Evolutionary conservation across 2,329 filamentous ascomycete species (phyloP), one percentile per base, ranked within the genome.

Genomic region (Sporothrix brasiliensis): DNA sequence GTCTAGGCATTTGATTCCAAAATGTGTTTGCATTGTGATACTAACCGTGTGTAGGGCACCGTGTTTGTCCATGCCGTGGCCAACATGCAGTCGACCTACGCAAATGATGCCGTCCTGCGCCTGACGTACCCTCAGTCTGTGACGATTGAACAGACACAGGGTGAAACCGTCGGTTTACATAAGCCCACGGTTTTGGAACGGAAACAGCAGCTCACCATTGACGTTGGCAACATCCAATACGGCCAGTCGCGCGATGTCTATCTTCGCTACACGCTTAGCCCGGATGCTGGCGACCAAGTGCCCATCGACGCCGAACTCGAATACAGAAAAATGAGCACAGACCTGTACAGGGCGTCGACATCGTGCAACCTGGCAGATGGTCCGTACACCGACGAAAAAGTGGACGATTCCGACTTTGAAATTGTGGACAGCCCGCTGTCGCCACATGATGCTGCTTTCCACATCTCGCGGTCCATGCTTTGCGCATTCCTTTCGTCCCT

Each of bases 41-140:
- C 67, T 49, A n/a, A 66, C 52, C 4, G 27, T n/a, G 2, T n/a
- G 3, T 13, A 73, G 72, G 74, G 85, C 3, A 89, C 87, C 2
- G 86, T 88, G 3, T 89, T 89, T 72, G 81, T 88, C 3, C 86
- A 89, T 74, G 86, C 88, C 1, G 82, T 89, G 2, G 87, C 87
- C 21, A 88, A 89, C 73, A 76, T 89, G 1, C 87, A 88, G 74
- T 82, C 84, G 2, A 89, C 87, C 0, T 88, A 83, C 72, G 86
- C 86, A 2, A 84, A 79, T 4, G 78, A 80, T 0, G 83, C 83
- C 2, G 77, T 74, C 0, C 76, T 89, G 1, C 77, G 77, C 2
- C 71, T 89, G 24, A 78, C 74, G 0, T 83, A 82, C 65, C 77
- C 81, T 0, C 70, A 74, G 2, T 73, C 74, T 0, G 67, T 86